These are phyloP conservation scores for Licmophora abbreviata DNA, from an alignment of 108 stramenopile genomes.

Conservation along the genomic window DNA sequence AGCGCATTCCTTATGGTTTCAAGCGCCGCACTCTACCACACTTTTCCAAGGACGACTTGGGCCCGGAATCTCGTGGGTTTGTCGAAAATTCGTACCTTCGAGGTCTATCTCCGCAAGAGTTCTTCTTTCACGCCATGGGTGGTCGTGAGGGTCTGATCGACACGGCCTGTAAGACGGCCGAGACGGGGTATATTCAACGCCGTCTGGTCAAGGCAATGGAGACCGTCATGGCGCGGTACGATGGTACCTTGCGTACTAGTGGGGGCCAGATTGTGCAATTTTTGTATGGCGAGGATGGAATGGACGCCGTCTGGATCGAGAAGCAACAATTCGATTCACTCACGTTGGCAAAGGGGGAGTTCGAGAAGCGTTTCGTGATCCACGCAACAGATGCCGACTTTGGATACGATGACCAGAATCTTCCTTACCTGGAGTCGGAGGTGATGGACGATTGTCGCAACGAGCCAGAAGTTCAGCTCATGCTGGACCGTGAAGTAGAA, in stretches of 20 bases:
- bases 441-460: constrained; percentile 79
- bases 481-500: constrained; percentile 86
- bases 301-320: constrained; percentile 99
- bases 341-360: constrained; percentile 64
- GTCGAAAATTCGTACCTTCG: constrained; percentile 98
- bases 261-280: constrained; percentile 95
- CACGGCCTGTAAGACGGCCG: constrained; percentile 99
- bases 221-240: constrained; percentile 95
- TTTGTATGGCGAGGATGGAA: constrained; percentile 99
- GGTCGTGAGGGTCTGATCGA: constrained; percentile 98
- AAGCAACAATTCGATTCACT: constrained; percentile 88
- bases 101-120: constrained; percentile 97
- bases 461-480: constrained; percentile 78
- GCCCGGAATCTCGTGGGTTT: constrained; percentile 96
- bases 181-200: constrained; percentile 99
- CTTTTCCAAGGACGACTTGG: constrained; percentile 98
- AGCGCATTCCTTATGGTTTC: constrained; percentile 98
- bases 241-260: constrained; percentile 92
- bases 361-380: constrained; percentile 69
- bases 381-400: constrained; percentile 79
- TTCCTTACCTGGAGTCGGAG: constrained; percentile 76
- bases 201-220: constrained; percentile 99
- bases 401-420: constrained; percentile 69
- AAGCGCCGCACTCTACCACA: constrained; percentile 95
- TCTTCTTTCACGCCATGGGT: constrained; percentile 99